Evolutionary conservation across 2,329 filamentous ascomycete genomes (phyloP).

Genomic region (Tolypocladium inflatum): DNA sequence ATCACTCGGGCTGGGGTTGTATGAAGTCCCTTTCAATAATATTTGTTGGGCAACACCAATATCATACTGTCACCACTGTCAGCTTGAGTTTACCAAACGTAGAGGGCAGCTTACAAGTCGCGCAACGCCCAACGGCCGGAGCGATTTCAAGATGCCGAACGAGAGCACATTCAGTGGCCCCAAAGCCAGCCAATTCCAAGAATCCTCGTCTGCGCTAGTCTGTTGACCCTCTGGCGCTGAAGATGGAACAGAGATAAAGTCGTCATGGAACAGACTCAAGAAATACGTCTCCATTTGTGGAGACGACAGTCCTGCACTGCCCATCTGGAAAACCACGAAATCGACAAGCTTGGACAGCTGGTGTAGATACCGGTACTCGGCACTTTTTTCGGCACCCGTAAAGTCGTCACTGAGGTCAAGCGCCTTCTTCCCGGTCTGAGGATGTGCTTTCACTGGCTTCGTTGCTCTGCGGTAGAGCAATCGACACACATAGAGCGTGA

Average conservation of each 20-base stretch:
- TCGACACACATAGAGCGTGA: conserved; percentile 26
- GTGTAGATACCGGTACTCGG: conserved; percentile 25
- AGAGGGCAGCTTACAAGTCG: conserved; percentile 19
- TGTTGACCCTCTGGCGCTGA: conserved; percentile 3
- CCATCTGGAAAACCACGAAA: conserved; percentile 26
- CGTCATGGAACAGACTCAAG: conserved; percentile 27
- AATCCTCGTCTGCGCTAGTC: background rate
- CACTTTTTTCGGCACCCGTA: conserved; percentile 11
- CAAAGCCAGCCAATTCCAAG: conserved; percentile 22
- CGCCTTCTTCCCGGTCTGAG: conserved; percentile 8
- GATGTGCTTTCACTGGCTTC: conserved; percentile 12
- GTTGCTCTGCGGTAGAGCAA: conserved; percentile 33
- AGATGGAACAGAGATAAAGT: conserved; percentile 12
- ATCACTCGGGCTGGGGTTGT: conserved; percentile 2
- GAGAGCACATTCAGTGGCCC: conserved; percentile 23
- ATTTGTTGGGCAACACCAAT: conserved; percentile 25
- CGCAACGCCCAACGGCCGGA: conserved; percentile 22
- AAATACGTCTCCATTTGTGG: conserved; percentile 22
- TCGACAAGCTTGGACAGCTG: conserved; percentile 25
- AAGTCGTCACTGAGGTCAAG: conserved; percentile 25
- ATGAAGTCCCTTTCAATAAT: conserved; percentile 16
- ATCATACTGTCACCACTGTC: conserved; percentile 20
- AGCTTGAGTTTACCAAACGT: conserved; percentile 1
- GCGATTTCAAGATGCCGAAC: conserved; percentile 26
- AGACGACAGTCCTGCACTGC: conserved; percentile 23